These are phyloP conservation scores for Funneliformis geosporum DNA, from an alignment of 192 early-diverging fungal species.

Conservation along the genomic window DNA sequence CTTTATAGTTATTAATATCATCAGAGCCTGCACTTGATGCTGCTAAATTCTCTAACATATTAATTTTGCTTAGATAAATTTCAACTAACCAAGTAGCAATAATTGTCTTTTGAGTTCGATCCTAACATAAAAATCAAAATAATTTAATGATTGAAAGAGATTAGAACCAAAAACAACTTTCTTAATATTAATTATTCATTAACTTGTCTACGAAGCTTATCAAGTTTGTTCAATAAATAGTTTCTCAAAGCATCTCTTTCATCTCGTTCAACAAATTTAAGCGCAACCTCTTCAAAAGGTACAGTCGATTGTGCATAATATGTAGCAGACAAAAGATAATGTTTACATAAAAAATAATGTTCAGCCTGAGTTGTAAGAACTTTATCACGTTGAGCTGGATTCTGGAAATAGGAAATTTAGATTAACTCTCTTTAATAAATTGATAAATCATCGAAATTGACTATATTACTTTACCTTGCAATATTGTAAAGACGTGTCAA, in stretches of 20 bases:
- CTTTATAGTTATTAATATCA: constrained; percentile 48
- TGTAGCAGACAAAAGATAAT: constrained; percentile 76
- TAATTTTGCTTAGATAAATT: constrained; percentile 78
- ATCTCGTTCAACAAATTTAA: constrained; percentile 78
- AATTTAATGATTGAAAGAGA: neutral
- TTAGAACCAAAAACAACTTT: neutral
- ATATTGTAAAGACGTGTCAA: constrained; percentile 78
- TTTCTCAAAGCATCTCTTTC: constrained; percentile 74
- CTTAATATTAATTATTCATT: neutral
- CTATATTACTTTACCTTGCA: constrained; percentile 59
- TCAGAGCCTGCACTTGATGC: constrained; percentile 48
- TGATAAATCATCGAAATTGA: neutral
- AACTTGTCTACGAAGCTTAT: constrained; percentile 65
- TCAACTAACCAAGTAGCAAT: constrained; percentile 89
- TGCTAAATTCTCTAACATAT: constrained; percentile 59
- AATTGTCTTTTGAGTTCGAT: constrained; percentile 77
- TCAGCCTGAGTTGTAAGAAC: constrained; percentile 87
- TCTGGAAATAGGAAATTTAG: constrained; percentile 38
- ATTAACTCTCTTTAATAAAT: constrained; percentile 1
- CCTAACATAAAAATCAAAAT: constrained; percentile 47
- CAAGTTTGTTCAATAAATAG: constrained; percentile 77
- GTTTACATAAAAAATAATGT: constrained; percentile 73
- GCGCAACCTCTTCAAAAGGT: constrained; percentile 88
- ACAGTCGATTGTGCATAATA: constrained; percentile 83
- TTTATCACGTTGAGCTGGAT: constrained; percentile 71